Evolutionary conservation across 306 rosid genomes (phyloP).

Genomic region (Vachellia pachyceras): DNA sequence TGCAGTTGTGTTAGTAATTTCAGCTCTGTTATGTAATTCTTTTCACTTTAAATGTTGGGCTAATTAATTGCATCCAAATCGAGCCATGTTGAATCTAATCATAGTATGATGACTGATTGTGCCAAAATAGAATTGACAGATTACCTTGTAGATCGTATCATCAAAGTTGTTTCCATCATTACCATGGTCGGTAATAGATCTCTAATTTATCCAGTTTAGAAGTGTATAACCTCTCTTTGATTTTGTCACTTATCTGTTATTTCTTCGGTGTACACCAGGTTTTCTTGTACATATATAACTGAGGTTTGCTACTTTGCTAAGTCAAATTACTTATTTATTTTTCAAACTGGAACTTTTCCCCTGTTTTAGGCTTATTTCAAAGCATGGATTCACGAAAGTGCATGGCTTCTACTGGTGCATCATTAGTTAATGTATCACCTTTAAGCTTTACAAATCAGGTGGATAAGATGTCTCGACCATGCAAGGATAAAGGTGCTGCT

Average conservation of each 20-base stretch:
- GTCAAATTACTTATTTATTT: not conserved
- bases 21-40: not conserved
- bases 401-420: conserved; percentile 53
- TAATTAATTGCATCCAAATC: not conserved
- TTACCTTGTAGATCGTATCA: not conserved
- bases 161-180: not conserved
- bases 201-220: not conserved
- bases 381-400: conserved; percentile 67
- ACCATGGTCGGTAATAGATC: not conserved
- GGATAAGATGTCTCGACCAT: conserved; percentile 55
- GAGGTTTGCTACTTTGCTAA: not conserved
- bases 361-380: conserved; percentile 47
- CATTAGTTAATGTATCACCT: conserved; percentile 52
- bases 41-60: not conserved
- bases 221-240: not conserved
- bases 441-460: conserved; percentile 55
- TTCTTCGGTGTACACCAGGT: not conserved
- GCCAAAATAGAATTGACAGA: not conserved
- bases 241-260: not conserved
- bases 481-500: conserved; percentile 36
- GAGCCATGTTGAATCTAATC: not conserved
- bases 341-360: conserved; percentile 21
- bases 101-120: not conserved
- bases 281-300: conserved; percentile 1
- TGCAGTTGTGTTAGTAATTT: not conserved